Evolutionary conservation across 2,329 filamentous ascomycete species (phyloP).

Genomic region (Sclerotinia trifoliorum): DNA sequence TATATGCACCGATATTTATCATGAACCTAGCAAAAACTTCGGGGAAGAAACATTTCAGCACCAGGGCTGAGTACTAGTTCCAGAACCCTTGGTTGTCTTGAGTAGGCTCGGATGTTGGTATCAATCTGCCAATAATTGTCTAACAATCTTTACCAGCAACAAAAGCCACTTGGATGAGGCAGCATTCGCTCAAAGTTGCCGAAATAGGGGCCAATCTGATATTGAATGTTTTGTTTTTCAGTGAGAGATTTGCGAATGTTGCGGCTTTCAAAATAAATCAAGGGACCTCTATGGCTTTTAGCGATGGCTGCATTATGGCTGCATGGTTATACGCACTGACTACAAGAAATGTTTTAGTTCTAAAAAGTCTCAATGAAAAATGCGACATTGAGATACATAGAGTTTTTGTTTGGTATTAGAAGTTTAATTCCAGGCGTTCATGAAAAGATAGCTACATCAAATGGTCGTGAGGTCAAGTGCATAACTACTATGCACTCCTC

Average conservation of each 20-base stretch:
- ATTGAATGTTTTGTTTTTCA: not conserved
- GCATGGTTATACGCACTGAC: not conserved
- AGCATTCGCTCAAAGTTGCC: slow-evolving; percentile 1
- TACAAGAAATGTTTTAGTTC: no score
- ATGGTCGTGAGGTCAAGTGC: no score
- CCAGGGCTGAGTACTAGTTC: not conserved
- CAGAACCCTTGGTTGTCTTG: not conserved
- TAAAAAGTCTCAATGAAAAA: not conserved
- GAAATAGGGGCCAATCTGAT: not conserved
- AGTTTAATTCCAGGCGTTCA: no score
- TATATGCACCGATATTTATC: not conserved
- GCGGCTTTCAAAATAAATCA: not conserved
- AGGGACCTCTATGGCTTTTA: not conserved
- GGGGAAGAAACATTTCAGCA: no score
- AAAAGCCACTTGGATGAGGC: not conserved
- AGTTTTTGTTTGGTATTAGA: no score
- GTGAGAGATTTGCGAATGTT: not conserved
- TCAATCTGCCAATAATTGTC: not conserved
- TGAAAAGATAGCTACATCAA: no score
- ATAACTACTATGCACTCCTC: no score
- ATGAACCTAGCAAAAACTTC: not conserved
- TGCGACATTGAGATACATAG: no score
- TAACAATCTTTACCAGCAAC: slow-evolving; percentile 2
- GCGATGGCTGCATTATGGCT: not conserved
- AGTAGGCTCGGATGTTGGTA: not conserved